These are phyloP conservation scores for Mycotypha africana DNA, from an alignment of 371 early-diverging fungal species.

Conservation along the genomic window DNA sequence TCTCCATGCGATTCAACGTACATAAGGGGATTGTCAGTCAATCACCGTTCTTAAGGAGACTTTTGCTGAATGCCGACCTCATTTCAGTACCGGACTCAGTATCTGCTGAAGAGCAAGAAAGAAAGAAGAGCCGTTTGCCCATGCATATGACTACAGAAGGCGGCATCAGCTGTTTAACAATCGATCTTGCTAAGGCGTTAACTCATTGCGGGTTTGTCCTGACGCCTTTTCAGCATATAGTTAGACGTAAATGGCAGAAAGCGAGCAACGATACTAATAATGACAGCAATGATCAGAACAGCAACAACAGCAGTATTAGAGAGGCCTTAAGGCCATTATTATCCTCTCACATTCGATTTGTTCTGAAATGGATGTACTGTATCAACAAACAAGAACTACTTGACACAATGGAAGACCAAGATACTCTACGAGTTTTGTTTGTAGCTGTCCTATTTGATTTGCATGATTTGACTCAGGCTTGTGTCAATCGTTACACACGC, in stretches of 20 bases:
- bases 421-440: slow-evolving; percentile 30
- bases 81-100: background rate
- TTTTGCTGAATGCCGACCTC: slow-evolving; percentile 14
- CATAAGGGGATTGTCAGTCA: slow-evolving; percentile 38
- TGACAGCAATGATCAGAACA: slow-evolving; percentile 1
- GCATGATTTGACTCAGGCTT: slow-evolving; percentile 30
- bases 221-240: slow-evolving; percentile 40
- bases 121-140: too few species aligned
- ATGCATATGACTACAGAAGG: background rate
- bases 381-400: slow-evolving; percentile 16
- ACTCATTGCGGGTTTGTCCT: slow-evolving; percentile 28
- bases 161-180: slow-evolving; percentile 15
- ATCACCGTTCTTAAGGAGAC: slow-evolving; percentile 28
- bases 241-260: slow-evolving; percentile 38
- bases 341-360: slow-evolving; percentile 37
- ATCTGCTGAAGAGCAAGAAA: background rate
- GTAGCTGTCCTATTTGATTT: slow-evolving; percentile 34
- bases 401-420: slow-evolving; percentile 18
- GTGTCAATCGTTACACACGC: slow-evolving; percentile 28
- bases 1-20: slow-evolving; percentile 37
- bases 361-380: slow-evolving; percentile 35
- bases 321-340: slow-evolving; percentile 13
- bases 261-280: background rate
- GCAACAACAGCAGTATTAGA: too few species aligned
- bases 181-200: slow-evolving; percentile 29